Base-by-base conservation (phyloP, 73 alveolate genomes). In the Blepharisma japonicum region DNA sequence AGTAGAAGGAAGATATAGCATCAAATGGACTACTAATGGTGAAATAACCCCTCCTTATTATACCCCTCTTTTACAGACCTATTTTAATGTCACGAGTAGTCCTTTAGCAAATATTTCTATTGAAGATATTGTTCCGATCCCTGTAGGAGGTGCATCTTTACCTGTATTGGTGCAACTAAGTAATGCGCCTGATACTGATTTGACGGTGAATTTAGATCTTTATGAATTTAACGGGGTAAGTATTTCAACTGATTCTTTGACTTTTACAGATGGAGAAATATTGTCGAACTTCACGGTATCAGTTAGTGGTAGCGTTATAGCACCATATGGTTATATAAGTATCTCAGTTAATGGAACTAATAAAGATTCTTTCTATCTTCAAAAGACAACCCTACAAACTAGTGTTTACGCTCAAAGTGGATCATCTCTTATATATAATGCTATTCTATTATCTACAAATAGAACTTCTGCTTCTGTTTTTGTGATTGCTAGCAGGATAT, bases 61-160 rank as follows among this genome's bases (percentile, higher is more conserved):
- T 55, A 76, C 83, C 27, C 87, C 86, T 4, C 39, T 82, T 4
- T 49, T 56, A 38, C 77, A 72, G 11, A 77, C 89, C 6, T 47
- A 45, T 47, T 71, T 82, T 7, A 55, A 56, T 6, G 89, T 82
- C n/a, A 45, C n/a, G n/a, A 39, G 38, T 45, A 47, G 45, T 39
- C 20, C 20, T n/a, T 9, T 70, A 3, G 68, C 23, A 14, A 70
- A 14, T 9, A 25, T 70, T 14, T n/a, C 5, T 45, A 66, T 55
- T 45, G 84, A 71, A 38, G 53, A 68, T 8, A 18, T 76, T 7
- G 71, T 56, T 77, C 87, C 89, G 5, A 78, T 82, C 8, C 89
- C 89, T 55, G 53, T 23, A 55, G 89, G 87, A 38, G 89, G 89
- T 6, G 20, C 46, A n/a, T 79, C 88, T 5, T 48, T 82, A 18